phyloP scores from a whole-genome alignment of 2,329 filamentous ascomycete genomes.

The Zymoseptoria tritici region DNA sequence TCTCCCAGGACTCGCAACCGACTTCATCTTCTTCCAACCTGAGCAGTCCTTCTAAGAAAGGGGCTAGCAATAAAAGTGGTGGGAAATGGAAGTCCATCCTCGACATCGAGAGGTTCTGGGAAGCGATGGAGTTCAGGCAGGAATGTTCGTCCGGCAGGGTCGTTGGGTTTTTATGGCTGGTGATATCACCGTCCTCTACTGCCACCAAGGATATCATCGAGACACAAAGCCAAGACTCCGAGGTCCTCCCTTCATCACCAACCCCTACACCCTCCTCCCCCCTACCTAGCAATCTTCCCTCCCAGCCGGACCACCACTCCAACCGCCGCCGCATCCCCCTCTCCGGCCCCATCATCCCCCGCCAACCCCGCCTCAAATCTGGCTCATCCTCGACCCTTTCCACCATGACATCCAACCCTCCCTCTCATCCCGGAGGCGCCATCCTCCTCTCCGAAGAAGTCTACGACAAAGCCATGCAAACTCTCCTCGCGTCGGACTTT shows the following conservation, averaged over 20 bases:
- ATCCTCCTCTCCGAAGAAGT: slow-evolving; percentile 24
- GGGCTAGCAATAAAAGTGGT: slow-evolving; percentile 33
- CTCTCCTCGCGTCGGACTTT: slow-evolving; percentile 66
- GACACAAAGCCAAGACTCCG: background rate
- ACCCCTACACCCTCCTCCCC: background rate
- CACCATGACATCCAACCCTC: slow-evolving; percentile 7
- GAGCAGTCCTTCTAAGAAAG: slow-evolving; percentile 34
- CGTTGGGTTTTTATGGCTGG: slow-evolving; percentile 91
- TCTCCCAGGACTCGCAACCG: slow-evolving; percentile 17
- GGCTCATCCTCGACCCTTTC: slow-evolving; percentile 19
- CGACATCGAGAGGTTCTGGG: slow-evolving; percentile 90
- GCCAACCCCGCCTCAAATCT: slow-evolving; percentile 45
- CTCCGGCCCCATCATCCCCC: slow-evolving; percentile 54
- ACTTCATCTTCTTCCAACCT: slow-evolving; percentile 17
- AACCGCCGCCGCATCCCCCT: slow-evolving; percentile 32
- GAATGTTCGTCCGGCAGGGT: slow-evolving; percentile 89
- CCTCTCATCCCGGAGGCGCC: slow-evolving; percentile 7
- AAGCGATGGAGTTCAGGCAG: slow-evolving; percentile 93
- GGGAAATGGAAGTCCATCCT: slow-evolving; percentile 78
- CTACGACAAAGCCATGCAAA: slow-evolving; percentile 47
- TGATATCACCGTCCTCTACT: slow-evolving; percentile 54
- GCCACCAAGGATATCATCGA: background rate
- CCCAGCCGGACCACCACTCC: too few relatives aligned
- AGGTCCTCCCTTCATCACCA: background rate
- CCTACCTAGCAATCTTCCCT: background rate